phyloP scores from a whole-genome alignment of 495 filamentous ascomycete genomes.

The Tuber indicum region DNA sequence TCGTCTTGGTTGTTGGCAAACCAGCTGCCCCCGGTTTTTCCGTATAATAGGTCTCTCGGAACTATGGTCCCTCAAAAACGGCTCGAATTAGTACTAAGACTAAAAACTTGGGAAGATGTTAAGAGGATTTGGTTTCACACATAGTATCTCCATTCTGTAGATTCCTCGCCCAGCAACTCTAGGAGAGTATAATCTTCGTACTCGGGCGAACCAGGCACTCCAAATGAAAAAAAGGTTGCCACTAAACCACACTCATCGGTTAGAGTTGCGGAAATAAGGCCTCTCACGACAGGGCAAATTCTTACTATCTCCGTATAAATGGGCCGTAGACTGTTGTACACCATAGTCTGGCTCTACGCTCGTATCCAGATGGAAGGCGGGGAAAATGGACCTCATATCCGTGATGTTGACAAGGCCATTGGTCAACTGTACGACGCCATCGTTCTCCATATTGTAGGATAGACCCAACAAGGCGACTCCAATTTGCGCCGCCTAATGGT shows the following conservation, averaged over 20 bases:
- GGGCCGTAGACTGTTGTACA: conserved; percentile 24
- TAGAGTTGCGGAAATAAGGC: background rate
- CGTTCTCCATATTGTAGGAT: conserved; percentile 32
- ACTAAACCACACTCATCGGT: background rate
- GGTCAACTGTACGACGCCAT: conserved; percentile 1
- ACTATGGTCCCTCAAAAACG: conserved; percentile 5
- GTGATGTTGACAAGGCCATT: conserved; percentile 24
- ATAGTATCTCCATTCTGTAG: conserved; percentile 14
- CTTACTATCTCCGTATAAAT: conserved; percentile 27
- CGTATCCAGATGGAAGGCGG: background rate
- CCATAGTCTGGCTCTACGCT: background rate
- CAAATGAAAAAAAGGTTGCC: background rate
- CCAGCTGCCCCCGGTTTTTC: background rate
- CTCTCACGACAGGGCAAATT: background rate
- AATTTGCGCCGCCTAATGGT: conserved; percentile 24
- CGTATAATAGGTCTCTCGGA: conserved; percentile 7
- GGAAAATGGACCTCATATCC: conserved; percentile 2
- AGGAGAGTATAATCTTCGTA: background rate
- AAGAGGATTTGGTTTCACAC: conserved; percentile 5
- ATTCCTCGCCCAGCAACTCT: background rate
- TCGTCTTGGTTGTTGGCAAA: background rate
- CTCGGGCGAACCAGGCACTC: background rate
- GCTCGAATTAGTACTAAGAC: background rate
- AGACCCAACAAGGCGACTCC: conserved; percentile 33
- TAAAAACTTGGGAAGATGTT: background rate